phyloP scores from a whole-genome alignment of 495 filamentous ascomycete species.

The Paragyromitra xinjiangensis region DNA sequence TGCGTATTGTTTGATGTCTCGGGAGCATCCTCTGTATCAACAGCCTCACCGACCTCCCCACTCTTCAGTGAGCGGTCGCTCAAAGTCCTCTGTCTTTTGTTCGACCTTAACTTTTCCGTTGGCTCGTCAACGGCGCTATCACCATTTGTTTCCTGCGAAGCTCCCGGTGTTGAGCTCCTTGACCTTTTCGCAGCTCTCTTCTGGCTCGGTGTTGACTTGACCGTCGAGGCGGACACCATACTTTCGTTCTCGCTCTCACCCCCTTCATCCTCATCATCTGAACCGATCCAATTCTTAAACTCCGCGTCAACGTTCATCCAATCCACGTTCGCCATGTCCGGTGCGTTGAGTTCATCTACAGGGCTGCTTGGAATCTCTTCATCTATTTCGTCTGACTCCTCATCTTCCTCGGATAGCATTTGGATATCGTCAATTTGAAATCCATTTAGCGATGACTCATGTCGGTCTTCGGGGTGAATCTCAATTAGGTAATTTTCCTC shows the following conservation, averaged over 20 bases:
- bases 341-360: slow-evolving; percentile 57
- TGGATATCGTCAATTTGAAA: slow-evolving; percentile 58
- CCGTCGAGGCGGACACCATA: slow-evolving; percentile 39
- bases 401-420: slow-evolving; percentile 59
- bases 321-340: slow-evolving; percentile 56
- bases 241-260: slow-evolving; percentile 41
- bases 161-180: slow-evolving; percentile 37
- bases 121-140: slow-evolving; percentile 43
- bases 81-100: slow-evolving; percentile 52
- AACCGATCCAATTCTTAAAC: slow-evolving; percentile 51
- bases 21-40: not conserved
- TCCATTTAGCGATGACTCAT: slow-evolving; percentile 56
- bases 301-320: slow-evolving; percentile 55
- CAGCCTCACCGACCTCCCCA: slow-evolving; percentile 28
- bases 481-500: slow-evolving; percentile 77
- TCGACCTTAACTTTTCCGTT: slow-evolving; percentile 36
- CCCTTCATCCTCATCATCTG: slow-evolving; percentile 47
- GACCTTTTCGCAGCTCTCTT: slow-evolving; percentile 37
- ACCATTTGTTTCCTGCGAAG: slow-evolving; percentile 26
- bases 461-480: slow-evolving; percentile 70
- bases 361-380: slow-evolving; percentile 58
- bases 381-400: slow-evolving; percentile 65
- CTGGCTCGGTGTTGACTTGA: slow-evolving; percentile 35
- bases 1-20: slow-evolving; percentile 16
- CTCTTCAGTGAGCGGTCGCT: slow-evolving; percentile 49